phyloP scores from a whole-genome alignment of 2,329 filamentous ascomycete genomes.

The Colletotrichum melonis region DNA sequence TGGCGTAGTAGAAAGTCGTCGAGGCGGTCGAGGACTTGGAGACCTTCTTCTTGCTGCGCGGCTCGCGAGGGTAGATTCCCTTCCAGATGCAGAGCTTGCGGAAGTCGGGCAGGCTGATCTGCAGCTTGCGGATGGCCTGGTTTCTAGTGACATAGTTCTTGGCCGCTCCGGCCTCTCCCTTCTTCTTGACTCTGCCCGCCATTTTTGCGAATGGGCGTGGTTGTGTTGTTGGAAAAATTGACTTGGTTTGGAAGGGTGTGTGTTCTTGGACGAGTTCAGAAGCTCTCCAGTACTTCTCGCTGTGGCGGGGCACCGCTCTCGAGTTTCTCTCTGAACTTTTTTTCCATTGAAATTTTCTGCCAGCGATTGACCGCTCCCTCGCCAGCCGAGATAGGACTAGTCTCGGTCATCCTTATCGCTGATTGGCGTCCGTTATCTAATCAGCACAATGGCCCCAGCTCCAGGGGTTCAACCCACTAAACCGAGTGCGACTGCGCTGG shows the following conservation, averaged over 20 bases:
- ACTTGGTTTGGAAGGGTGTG: conserved; percentile 24
- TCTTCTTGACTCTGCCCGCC: conserved; percentile 85
- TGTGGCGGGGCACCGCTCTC: conserved; percentile 47
- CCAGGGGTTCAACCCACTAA: conserved; percentile 31
- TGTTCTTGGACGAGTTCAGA: conserved; percentile 28
- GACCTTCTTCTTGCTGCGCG: conserved; percentile 96
- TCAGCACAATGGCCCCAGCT: conserved; percentile 21
- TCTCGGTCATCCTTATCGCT: neutral
- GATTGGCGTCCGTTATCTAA: conserved; percentile 31
- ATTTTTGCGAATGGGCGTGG: conserved; percentile 52
- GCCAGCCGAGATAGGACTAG: conserved; percentile 19
- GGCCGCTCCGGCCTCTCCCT: conserved; percentile 89
- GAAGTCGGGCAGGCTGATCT: conserved; percentile 97
- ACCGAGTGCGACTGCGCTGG: conserved; percentile 21
- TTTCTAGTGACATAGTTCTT: conserved; percentile 99
- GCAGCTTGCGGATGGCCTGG: conserved; percentile 96
- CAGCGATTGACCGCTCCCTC: conserved; percentile 34
- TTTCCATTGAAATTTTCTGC: conserved; percentile 43
- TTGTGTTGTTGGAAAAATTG: conserved; percentile 35
- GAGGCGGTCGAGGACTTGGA: conserved; percentile 89
- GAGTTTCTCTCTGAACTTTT: conserved; percentile 43
- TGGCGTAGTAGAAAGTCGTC: conserved; percentile 92
- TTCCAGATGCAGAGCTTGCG: conserved; percentile 99
- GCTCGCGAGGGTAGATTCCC: conserved; percentile 98
- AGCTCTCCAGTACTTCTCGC: conserved; percentile 31